Percentiles rank a stretch among this genome's conserved stretches.
phyloP scores from a whole-genome alignment of 2,329 filamentous ascomycete genomes.

The Cordyceps cicadae region DNA sequence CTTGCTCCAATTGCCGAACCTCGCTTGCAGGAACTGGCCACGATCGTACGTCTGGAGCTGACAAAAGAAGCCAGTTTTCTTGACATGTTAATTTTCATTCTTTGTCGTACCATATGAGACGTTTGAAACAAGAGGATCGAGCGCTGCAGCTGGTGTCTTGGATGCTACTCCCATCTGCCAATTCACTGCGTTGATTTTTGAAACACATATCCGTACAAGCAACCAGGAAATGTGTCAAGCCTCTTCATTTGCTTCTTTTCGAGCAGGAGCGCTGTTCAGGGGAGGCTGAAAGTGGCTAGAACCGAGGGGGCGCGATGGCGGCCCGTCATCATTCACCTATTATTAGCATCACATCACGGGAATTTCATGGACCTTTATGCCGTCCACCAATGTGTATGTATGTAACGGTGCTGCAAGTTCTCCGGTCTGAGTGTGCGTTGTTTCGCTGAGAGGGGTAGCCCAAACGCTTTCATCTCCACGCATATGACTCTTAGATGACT shows the following conservation, averaged over 20 bases:
- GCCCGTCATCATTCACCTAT: no score
- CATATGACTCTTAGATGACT: neutral
- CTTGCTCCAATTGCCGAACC: conserved; percentile 1
- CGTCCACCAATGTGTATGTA: neutral
- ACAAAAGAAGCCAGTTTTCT: neutral
- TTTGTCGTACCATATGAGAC: neutral
- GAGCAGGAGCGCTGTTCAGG: neutral
- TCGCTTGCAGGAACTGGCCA: neutral
- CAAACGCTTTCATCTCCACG: neutral
- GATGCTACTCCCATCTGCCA: neutral
- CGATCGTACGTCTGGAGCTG: neutral
- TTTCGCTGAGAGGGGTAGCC: neutral
- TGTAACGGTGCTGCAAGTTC: no score
- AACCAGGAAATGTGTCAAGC: neutral
- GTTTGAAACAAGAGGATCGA: neutral
- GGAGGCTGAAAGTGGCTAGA: neutral
- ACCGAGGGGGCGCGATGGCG: neutral
- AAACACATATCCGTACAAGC: neutral
- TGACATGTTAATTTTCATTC: neutral
- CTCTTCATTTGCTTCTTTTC: neutral
- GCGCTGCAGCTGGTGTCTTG: neutral
- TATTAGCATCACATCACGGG: no score
- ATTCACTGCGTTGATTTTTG: neutral
- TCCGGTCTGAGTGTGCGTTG: no score
- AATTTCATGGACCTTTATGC: neutral